A percentile compares a stretch with the other conserved stretches of the same genome.
Evolutionary conservation across 1,284 basidiomycete genomes (phyloP).

Genomic region (Xerocomus cyaneibrunnescens): DNA sequence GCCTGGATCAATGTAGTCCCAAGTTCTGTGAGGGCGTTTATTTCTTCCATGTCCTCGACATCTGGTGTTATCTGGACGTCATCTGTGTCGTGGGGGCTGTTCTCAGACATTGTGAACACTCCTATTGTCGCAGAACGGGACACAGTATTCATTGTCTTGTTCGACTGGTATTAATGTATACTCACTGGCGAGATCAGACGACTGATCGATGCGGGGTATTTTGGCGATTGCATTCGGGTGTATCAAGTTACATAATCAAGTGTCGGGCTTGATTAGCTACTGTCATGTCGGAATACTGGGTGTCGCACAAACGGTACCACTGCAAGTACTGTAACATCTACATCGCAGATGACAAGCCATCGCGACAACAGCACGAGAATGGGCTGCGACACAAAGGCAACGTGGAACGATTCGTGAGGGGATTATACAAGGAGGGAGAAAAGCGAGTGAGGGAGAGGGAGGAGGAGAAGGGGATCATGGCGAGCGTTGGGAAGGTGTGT

Average conservation of each 20-base stretch:
- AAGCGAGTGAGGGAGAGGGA: conserved; percentile 83
- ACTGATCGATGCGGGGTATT: too few species aligned
- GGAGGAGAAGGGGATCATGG: conserved; percentile 86
- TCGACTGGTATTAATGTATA: neutral
- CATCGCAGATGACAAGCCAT: conserved; percentile 93
- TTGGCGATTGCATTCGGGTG: neutral
- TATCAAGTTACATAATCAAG: conserved; percentile 23
- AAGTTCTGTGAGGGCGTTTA: conserved; percentile 47
- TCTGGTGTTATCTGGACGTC: conserved; percentile 21
- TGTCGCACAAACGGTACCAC: conserved; percentile 80
- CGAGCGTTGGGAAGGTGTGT: conserved; percentile 74
- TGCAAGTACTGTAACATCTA: conserved; percentile 91
- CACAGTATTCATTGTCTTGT: neutral
- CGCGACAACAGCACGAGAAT: conserved; percentile 89
- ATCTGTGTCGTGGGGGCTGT: conserved; percentile 4
- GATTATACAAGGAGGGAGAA: conserved; percentile 92
- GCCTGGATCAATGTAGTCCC: conserved; percentile 59
- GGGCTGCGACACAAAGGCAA: conserved; percentile 95
- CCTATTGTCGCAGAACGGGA: neutral
- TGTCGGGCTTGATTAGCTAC: conserved; percentile 6
- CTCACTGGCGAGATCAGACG: conserved; percentile 1
- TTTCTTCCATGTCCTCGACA: conserved; percentile 36
- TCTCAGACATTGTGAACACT: conserved; percentile 11
- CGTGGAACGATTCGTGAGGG: conserved; percentile 87
- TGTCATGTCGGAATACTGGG: conserved; percentile 82